Evolutionary conservation across 805 yeast genomes (phyloP), one percentile per base, ranked within the genome.

Genomic region (Monosporozyma siamensis): DNA sequence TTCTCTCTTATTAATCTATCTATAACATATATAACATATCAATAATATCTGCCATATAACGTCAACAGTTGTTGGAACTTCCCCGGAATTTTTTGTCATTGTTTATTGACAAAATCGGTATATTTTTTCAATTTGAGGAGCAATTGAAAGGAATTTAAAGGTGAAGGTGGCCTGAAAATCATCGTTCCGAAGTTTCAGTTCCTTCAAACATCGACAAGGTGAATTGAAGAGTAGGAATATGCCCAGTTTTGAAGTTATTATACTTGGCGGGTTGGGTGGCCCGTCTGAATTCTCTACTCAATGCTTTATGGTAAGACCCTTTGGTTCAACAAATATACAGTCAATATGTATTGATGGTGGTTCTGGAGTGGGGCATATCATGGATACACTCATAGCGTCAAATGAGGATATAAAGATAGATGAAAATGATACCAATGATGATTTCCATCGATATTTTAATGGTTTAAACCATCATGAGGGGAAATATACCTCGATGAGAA

Each of bases 211-310:
- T n/a, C n/a, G n/a, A n/a, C n/a, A n/a, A n/a, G n/a, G n/a, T n/a
- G n/a, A n/a, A n/a, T n/a, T n/a, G n/a, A n/a, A n/a, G n/a, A n/a
- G n/a, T 7, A 15, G 11, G 9, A 29, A 29, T 5, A 47, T 44
- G 48, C 21, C 41, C 15, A 20, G 22, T 11, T 80, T 80, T 54
- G 84, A 81, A 46, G 51, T 83, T 15, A 76, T 82, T 1, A 73
- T 81, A 21, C 63, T 83, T 47, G 96, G 96, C 6, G 74, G 84
- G 20, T 74, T 85, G 2, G 96, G 96, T 6, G 96, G 96, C 2
- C 95, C 95, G 0, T 56, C 78, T 10, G 92, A 84, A 25, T 74
- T 79, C 6, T 65, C 70, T 14, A 84, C 82, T 3, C 85, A 90
- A 48, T 70, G 85, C 2, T 73, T 78, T 45, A 63, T 88, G 41